Percentiles rank a stretch among this genome's conserved stretches.
Evolutionary conservation across 495 filamentous ascomycete species (phyloP).

Genomic region (Aspergillus asperescens): DNA sequence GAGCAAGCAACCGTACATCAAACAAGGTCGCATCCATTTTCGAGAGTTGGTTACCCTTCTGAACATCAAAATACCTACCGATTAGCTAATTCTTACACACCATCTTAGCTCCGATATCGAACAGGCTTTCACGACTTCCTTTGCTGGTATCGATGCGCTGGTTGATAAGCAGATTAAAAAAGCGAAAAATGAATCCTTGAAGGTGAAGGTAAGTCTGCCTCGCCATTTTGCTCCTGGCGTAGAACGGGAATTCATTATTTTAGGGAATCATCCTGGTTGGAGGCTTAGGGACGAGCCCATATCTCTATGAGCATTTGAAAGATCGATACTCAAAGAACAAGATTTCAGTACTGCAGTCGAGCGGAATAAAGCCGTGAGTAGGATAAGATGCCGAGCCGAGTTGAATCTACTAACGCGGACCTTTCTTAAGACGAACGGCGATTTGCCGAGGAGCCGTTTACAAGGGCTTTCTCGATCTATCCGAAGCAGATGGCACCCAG

Average conservation of each 20-base stretch:
- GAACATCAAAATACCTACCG: neutral
- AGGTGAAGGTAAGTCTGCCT: neutral
- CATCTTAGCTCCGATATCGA: conserved; percentile 3
- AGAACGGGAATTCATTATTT: neutral
- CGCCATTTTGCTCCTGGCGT: neutral
- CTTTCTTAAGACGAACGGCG: neutral
- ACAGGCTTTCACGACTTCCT: conserved; percentile 1
- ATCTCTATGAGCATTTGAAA: conserved; percentile 5
- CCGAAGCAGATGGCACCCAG: neutral
- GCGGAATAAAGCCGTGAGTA: conserved; percentile 9
- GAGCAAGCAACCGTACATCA: conserved; percentile 3
- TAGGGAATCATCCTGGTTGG: conserved; percentile 11
- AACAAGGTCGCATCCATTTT: conserved; percentile 6
- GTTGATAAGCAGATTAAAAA: conserved; percentile 4
- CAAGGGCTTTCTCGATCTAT: conserved; percentile 5
- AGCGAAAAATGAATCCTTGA: neutral
- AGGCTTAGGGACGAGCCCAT: conserved; percentile 7
- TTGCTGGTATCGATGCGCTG: conserved; percentile 1
- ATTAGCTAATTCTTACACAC: neutral
- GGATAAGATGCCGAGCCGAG: neutral
- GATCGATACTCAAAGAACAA: neutral
- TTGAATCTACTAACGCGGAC: neutral
- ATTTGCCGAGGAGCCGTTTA: conserved; percentile 5
- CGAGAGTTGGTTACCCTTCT: neutral
- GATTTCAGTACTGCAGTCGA: conserved; percentile 1